These are phyloP conservation scores for Fonsecaea erecta DNA, from an alignment of 2,329 filamentous ascomycete species.

Conservation along the genomic window DNA sequence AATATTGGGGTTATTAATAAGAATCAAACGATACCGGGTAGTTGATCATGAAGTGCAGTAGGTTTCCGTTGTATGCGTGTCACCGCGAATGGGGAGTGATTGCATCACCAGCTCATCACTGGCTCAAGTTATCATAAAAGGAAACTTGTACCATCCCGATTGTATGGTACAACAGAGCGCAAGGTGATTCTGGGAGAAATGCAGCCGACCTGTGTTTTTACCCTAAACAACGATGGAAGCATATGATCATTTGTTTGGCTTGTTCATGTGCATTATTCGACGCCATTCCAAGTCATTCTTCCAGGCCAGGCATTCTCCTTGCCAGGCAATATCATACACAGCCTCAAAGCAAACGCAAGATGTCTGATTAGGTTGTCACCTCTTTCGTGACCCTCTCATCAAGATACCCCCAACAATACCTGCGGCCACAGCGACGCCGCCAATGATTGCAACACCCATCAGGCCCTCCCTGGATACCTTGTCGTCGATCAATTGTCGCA, in stretches of 20 bases:
- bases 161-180: not conserved
- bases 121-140: slow-evolving; percentile 9
- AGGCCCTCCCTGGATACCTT: slow-evolving; percentile 94
- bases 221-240: not conserved
- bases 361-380: slow-evolving; percentile 17
- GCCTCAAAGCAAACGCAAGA: slow-evolving; percentile 3
- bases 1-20: slow-evolving; percentile 5
- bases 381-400: slow-evolving; percentile 69
- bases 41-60: slow-evolving; percentile 4
- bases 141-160: not conserved
- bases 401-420: slow-evolving; percentile 90
- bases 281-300: slow-evolving; percentile 6
- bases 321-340: slow-evolving; percentile 10
- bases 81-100: slow-evolving; percentile 5
- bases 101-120: slow-evolving; percentile 10
- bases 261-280: slow-evolving; percentile 6
- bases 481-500: slow-evolving; percentile 89
- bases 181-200: not conserved
- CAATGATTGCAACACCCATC: slow-evolving; percentile 92
- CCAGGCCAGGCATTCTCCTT: slow-evolving; percentile 2
- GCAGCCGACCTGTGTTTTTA: not conserved
- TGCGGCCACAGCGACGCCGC: slow-evolving; percentile 87
- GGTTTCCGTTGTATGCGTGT: slow-evolving; percentile 11
- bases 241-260: not conserved
- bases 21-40: slow-evolving; percentile 1